Evolutionary conservation across 1,284 basidiomycete genomes (phyloP).

Genomic region (Microbotryomycetes sp.): DNA sequence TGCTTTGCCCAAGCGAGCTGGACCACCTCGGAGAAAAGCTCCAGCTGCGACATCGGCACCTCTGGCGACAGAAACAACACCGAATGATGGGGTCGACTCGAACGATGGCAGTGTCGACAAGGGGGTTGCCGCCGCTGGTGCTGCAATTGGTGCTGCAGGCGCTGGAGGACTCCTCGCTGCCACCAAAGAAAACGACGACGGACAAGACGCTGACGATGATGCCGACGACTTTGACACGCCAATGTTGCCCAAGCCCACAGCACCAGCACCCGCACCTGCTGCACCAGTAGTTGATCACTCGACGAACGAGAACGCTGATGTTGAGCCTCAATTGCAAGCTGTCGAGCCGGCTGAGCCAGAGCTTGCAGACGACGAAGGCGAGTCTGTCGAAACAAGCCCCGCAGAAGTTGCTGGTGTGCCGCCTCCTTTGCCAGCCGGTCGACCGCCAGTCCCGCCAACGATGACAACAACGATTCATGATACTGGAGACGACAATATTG

Average conservation of each 20-base stretch:
- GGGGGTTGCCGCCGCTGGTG: not conserved
- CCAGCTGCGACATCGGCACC: not conserved
- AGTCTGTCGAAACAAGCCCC: not conserved
- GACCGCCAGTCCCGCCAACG: not conserved
- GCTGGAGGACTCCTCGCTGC: not conserved
- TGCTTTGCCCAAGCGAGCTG: slow-evolving; percentile 23
- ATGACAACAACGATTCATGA: not conserved
- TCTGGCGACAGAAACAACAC: not conserved
- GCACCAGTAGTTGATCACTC: not conserved
- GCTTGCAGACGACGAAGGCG: slow-evolving; percentile 1
- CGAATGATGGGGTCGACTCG: not conserved
- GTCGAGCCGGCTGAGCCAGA: slow-evolving; percentile 3
- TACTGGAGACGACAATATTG: not conserved
- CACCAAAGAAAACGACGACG: slow-evolving; percentile 6
- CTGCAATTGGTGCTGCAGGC: not conserved
- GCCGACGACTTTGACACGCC: slow-evolving; percentile 5
- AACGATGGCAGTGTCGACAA: not conserved
- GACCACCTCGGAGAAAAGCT: slow-evolving; percentile 8
- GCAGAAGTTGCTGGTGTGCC: not conserved
- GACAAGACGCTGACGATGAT: not conserved
- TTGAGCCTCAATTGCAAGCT: not conserved
- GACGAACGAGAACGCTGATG: not conserved
- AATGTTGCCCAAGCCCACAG: not conserved
- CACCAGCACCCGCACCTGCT: not conserved
- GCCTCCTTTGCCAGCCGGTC: not conserved